phyloP scores from a whole-genome alignment of 129 eudicot genomes.

The Sambucus nigra region DNA sequence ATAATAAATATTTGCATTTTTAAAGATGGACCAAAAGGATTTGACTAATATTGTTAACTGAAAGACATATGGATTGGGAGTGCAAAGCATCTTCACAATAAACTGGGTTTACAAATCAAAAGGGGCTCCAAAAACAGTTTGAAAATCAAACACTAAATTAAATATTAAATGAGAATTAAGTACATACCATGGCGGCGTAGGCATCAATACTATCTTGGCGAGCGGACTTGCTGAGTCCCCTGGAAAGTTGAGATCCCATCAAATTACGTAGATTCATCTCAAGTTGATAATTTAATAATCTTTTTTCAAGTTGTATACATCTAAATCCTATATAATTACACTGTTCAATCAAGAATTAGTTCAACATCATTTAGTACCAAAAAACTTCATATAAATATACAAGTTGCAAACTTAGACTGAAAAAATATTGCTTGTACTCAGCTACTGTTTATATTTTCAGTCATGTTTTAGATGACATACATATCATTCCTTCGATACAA shows the following conservation, averaged over 20 bases:
- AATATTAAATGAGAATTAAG: too few relatives aligned
- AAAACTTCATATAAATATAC: not conserved
- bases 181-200: slow-evolving; percentile 80
- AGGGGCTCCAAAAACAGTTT: not conserved
- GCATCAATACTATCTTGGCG: slow-evolving; percentile 67
- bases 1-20: too few relatives aligned
- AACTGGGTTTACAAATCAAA: not conserved
- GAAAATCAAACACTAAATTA: too few relatives aligned
- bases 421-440: not conserved
- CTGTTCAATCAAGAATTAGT: not conserved
- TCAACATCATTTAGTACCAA: not conserved
- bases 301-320: too few relatives aligned
- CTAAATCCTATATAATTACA: not conserved
- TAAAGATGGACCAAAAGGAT: too few relatives aligned
- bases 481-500: too few relatives aligned
- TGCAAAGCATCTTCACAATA: not conserved
- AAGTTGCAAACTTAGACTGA: not conserved
- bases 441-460: not conserved
- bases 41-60: not conserved
- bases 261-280: too few relatives aligned
- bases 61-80: not conserved
- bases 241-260: slow-evolving; percentile 18
- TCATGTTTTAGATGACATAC: not conserved
- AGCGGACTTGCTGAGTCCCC: slow-evolving; percentile 69
- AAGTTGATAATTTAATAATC: not conserved